A percentile compares a stretch with the other conserved stretches of the same genome.
Evolutionary conservation across 768 basidiomycete species (phyloP).

Genomic region (Leccinellum luteum): DNA sequence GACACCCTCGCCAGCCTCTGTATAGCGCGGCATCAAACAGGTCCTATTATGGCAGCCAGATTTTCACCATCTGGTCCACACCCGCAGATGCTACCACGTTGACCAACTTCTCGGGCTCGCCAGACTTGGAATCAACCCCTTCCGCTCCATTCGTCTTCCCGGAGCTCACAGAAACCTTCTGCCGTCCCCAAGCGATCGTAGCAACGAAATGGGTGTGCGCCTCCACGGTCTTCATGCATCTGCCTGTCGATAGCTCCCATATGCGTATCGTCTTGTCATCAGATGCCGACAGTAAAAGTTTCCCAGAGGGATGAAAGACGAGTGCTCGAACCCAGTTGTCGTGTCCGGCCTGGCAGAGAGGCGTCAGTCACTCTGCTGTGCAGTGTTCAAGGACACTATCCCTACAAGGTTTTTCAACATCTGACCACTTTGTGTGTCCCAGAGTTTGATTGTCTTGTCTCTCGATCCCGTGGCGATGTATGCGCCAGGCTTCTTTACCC

Average conservation of each 20-base stretch:
- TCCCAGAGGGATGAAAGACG: conserved; percentile 87
- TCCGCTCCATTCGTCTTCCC: conserved; percentile 37
- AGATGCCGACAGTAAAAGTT: conserved; percentile 85
- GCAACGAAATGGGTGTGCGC: conserved; percentile 86
- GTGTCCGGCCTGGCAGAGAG: conserved; percentile 58
- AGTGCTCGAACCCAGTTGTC: conserved; percentile 91
- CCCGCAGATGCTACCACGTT: conserved; percentile 71
- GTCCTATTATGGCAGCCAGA: conserved; percentile 53
- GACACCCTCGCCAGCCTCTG: conserved; percentile 12
- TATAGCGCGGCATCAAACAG: conserved; percentile 5
- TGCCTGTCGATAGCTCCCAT: conserved; percentile 84
- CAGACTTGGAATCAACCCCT: conserved; percentile 32
- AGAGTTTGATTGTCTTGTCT: conserved; percentile 90
- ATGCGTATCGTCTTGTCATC: conserved; percentile 91
- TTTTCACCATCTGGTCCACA: conserved; percentile 64
- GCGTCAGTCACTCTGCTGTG: conserved; percentile 4
- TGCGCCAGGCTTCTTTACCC: conserved; percentile 45
- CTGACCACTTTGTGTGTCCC: conserved; percentile 85
- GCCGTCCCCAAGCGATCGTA: conserved; percentile 78
- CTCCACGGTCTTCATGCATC: conserved; percentile 83
- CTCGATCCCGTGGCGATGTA: conserved; percentile 82
- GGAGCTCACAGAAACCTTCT: conserved; percentile 41
- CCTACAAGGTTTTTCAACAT: conserved; percentile 72
- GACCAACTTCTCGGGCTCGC: conserved; percentile 53
- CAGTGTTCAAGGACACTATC: conserved; percentile 8